A percentile compares a stretch with the other conserved stretches of the same genome.
These are phyloP conservation scores for Boechera divaricarpa DNA, from an alignment of 345 rosid species.

Conservation along the genomic window DNA sequence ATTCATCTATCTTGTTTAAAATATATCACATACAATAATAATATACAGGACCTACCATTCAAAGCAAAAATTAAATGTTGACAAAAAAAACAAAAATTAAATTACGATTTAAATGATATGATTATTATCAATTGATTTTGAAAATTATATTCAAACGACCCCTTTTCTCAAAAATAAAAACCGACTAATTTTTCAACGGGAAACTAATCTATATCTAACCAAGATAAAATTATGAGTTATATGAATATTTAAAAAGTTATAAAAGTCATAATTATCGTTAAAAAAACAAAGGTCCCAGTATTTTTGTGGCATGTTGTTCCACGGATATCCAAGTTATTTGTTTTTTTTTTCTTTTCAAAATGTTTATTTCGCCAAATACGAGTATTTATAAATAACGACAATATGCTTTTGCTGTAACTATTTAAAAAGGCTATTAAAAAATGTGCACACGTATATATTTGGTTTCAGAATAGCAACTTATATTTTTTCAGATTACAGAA, in stretches of 20 bases:
- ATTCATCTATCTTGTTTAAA: background rate
- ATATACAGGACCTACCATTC: background rate
- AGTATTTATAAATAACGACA: background rate
- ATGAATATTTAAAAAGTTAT: no score
- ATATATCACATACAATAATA: background rate
- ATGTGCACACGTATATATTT: background rate
- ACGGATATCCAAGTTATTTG: background rate
- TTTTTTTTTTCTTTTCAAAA: background rate
- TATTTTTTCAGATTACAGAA: background rate
- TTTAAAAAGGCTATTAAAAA: background rate
- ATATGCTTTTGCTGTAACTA: no score
- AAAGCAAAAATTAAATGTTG: background rate
- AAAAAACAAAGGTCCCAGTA: background rate
- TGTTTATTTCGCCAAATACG: background rate
- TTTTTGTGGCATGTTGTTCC: background rate
- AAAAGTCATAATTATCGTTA: no score
- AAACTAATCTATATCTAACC: background rate
- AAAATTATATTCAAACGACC: background rate
- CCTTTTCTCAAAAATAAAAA: background rate
- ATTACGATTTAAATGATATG: background rate
- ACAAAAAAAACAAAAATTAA: background rate
- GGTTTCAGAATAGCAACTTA: background rate
- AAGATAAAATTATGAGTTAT: background rate
- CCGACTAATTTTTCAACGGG: background rate
- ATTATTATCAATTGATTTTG: background rate